Evolutionary conservation across 2,329 filamentous ascomycete genomes (phyloP), one percentile per base, ranked within the genome.

Genomic region (Fusarium sublunatum): DNA sequence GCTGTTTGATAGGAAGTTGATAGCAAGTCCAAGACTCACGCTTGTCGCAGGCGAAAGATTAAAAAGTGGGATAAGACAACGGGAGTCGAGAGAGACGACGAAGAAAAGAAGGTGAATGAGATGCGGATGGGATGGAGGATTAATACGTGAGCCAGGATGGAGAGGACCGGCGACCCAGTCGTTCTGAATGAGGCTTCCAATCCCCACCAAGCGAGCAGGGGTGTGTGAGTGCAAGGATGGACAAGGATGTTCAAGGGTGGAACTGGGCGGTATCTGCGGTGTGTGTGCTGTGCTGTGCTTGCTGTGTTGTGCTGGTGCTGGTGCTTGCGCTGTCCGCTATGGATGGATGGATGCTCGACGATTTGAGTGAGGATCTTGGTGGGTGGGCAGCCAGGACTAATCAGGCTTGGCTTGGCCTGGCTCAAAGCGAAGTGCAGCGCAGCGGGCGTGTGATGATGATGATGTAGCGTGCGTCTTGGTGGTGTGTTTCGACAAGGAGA

Each of bases 131-230:
- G 64, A 67, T 67, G 64, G 64, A 61, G 58, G 68, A 66, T 71
- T 71, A 71, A 71, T 70, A 70, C 56, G 58, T 59, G 53, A 58
- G 57, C 69, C 69, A 53, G 69, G 69, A 70, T 71, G 47, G 54
- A 53, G 58, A 62, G 55, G 65, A 60, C 51, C 61, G 65, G 50
- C 59, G 58, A 51, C 67, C 61, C 69, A 71, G 67, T 71, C 61
- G 69, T 65, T 71, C 49, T 60, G 55, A 58, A 68, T 64, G 69
- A 71, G 69, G 69, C 69, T 70, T 69, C 69, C 53, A 66, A 64
- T 64, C 62, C 60, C 60, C 69, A 69, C 66, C 45, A 40, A 32
- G 42, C 35, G 59, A 48, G 54, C 63, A 64, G 58, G 58, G 58
- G 45, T 62, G 15, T 25, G 1, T 4, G 10, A 38, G 36, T 40